Percentiles rank a stretch among this genome's conserved stretches.
Evolutionary conservation across 345 rosid species (phyloP).

Genomic region (Moricandia arvensis): DNA sequence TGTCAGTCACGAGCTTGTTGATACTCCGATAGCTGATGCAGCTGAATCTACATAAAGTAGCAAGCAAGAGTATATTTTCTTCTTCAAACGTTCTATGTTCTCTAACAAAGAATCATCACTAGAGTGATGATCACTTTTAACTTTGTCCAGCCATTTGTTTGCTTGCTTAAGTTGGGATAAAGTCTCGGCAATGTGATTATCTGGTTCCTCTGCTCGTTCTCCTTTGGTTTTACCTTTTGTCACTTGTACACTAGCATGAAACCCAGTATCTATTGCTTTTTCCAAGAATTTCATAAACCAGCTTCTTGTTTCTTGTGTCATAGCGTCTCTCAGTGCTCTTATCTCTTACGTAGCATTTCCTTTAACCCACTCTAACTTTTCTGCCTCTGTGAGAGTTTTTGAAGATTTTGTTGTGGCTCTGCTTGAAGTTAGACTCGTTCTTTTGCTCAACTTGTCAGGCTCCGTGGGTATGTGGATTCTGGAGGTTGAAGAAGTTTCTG

Average conservation of each 20-base stretch:
- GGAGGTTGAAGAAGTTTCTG: slow-evolving; percentile 72
- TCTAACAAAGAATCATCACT: slow-evolving; percentile 41
- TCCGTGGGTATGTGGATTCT: slow-evolving; percentile 43
- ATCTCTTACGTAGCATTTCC: slow-evolving; percentile 59
- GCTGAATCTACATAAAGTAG: slow-evolving; percentile 78
- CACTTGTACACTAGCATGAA: slow-evolving; percentile 40
- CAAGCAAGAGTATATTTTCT: slow-evolving; percentile 73
- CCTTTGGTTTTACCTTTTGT: slow-evolving; percentile 50
- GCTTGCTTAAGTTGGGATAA: slow-evolving; percentile 82
- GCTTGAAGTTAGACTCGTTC: slow-evolving; percentile 22
- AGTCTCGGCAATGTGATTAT: slow-evolving; percentile 68
- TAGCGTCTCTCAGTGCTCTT: slow-evolving; percentile 48
- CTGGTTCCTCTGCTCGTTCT: slow-evolving; percentile 41
- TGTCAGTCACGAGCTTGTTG: slow-evolving; percentile 47
- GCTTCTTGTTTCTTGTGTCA: slow-evolving; percentile 56
- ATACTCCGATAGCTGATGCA: slow-evolving; percentile 61
- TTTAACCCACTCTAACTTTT: slow-evolving; percentile 77
- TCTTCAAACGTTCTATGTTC: slow-evolving; percentile 63
- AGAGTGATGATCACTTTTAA: slow-evolving; percentile 40
- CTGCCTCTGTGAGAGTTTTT: slow-evolving; percentile 41
- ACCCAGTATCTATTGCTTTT: slow-evolving; percentile 63
- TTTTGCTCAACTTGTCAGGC: slow-evolving; percentile 45
- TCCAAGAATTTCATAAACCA: slow-evolving; percentile 90
- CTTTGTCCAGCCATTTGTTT: slow-evolving; percentile 70
- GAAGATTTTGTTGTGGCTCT: slow-evolving; percentile 40